These are phyloP conservation scores for Kazachstania martiniae DNA, from an alignment of 805 yeast genomes.

Conservation along the genomic window DNA sequence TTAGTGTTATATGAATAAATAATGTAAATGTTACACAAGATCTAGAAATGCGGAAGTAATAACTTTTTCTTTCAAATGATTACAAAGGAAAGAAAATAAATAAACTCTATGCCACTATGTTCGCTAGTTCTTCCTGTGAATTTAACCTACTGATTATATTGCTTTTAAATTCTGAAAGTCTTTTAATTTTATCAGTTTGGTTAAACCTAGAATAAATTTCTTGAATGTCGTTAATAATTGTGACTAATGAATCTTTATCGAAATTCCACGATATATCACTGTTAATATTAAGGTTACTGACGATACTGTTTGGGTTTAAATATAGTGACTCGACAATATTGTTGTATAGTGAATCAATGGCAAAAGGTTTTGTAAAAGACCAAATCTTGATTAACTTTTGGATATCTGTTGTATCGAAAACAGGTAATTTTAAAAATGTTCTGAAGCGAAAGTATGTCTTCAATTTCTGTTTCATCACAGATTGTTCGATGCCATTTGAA, in stretches of 20 bases:
- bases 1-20: too few relatives aligned
- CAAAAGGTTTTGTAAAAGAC: slow-evolving; percentile 11
- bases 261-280: slow-evolving; percentile 12
- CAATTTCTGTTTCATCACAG: slow-evolving; percentile 8
- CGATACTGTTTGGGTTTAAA: slow-evolving; percentile 10
- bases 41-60: too few relatives aligned
- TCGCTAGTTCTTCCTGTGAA: too few relatives aligned
- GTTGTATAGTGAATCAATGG: slow-evolving; percentile 19
- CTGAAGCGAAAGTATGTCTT: slow-evolving; percentile 21
- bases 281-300: slow-evolving; percentile 1
- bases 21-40: too few relatives aligned
- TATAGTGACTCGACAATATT: slow-evolving; percentile 24
- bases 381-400: slow-evolving; percentile 16
- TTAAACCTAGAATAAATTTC: slow-evolving; percentile 1
- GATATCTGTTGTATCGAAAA: slow-evolving; percentile 10
- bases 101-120: too few relatives aligned
- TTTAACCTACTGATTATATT: too few relatives aligned
- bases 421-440: slow-evolving; percentile 16
- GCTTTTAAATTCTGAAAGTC: slow-evolving; percentile 2
- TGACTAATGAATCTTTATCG: slow-evolving; percentile 6
- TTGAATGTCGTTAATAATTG: slow-evolving; percentile 1
- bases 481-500: neutral
- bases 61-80: too few relatives aligned
- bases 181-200: slow-evolving; percentile 1
- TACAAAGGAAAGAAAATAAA: too few relatives aligned